Conservation (phyloP, 1,284 basidiomycete genomes). For the Cryptococcus sp. region DNA sequence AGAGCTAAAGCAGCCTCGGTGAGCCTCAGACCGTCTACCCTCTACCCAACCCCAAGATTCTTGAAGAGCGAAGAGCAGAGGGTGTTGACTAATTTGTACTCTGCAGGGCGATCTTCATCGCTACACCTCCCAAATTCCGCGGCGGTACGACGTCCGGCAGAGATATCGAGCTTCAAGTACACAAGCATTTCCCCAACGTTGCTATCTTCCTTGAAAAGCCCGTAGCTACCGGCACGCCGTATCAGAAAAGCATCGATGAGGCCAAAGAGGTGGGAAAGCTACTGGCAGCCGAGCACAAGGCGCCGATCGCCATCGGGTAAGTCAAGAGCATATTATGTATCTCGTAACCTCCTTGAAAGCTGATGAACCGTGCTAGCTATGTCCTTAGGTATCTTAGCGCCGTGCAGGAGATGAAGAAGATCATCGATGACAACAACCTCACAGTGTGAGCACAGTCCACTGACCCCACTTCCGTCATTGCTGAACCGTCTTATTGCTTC, state of each 20-base stretch:
- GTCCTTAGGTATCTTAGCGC: constrained; percentile 54
- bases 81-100: neutral
- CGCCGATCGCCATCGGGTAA: constrained; percentile 83
- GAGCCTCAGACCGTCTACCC: constrained; percentile 64
- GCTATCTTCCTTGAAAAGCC: constrained; percentile 87
- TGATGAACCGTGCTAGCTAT: constrained; percentile 47
- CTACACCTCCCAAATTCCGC: constrained; percentile 88
- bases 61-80: neutral
- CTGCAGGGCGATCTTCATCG: constrained; percentile 74
- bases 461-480: neutral
- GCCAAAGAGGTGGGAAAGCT: constrained; percentile 65
- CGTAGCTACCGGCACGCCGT: constrained; percentile 55
- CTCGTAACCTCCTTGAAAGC: constrained; percentile 8
- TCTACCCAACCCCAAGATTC: neutral
- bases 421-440: constrained; percentile 58
- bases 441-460: constrained; percentile 45
- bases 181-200: constrained; percentile 81
- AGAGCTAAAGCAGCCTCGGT: constrained; percentile 54
- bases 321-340: constrained; percentile 19
- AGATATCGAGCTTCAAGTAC: constrained; percentile 85
- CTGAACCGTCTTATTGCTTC: neutral
- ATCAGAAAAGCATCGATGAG: constrained; percentile 51
- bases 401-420: constrained; percentile 58
- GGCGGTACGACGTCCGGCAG: constrained; percentile 70
- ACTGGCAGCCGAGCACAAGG: constrained; percentile 61